phyloP scores from a whole-genome alignment of 352 stramenopile species.

The Aphanomyces stellatus region DNA sequence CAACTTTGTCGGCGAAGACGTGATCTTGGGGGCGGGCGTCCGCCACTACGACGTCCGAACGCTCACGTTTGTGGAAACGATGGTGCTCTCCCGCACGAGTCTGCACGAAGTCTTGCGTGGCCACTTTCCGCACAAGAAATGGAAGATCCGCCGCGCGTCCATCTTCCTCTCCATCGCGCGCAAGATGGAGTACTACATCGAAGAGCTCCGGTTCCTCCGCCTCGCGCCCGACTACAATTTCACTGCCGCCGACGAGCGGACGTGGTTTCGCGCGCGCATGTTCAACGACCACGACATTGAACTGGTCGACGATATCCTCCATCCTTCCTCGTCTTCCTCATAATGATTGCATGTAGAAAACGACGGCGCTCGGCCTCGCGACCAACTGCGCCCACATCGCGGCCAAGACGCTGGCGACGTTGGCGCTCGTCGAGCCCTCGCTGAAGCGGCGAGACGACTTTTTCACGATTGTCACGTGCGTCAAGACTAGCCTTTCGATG shows the following conservation, averaged over 20 bases:
- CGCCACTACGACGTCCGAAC: slow-evolving; percentile 19
- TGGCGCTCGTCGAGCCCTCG: background rate
- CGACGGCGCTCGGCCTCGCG: background rate
- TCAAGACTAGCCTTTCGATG: slow-evolving; percentile 9
- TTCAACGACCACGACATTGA: slow-evolving; percentile 2
- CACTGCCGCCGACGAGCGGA: background rate
- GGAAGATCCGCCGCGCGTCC: slow-evolving; percentile 10
- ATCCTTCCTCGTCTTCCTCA: background rate
- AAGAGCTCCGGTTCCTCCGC: slow-evolving; percentile 11
- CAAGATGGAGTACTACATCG: slow-evolving; percentile 19
- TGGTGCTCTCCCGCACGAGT: slow-evolving; percentile 1
- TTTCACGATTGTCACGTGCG: slow-evolving; percentile 6
- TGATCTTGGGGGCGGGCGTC: slow-evolving; percentile 4
- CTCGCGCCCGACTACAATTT: background rate
- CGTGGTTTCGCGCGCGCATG: slow-evolving; percentile 14
- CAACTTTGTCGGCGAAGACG: slow-evolving; percentile 19
- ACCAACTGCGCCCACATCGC: background rate
- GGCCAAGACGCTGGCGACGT: background rate
- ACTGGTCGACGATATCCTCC: background rate
- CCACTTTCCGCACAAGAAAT: slow-evolving; percentile 16
- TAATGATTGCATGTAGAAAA: background rate
- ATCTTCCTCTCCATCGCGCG: slow-evolving; percentile 2
- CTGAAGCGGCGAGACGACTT: slow-evolving; percentile 8
- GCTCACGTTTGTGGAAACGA: slow-evolving; percentile 14
- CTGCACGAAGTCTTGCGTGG: background rate